Evolutionary conservation across 352 stramenopile genomes (phyloP).

Genomic region (Phytophthora cactorum): DNA sequence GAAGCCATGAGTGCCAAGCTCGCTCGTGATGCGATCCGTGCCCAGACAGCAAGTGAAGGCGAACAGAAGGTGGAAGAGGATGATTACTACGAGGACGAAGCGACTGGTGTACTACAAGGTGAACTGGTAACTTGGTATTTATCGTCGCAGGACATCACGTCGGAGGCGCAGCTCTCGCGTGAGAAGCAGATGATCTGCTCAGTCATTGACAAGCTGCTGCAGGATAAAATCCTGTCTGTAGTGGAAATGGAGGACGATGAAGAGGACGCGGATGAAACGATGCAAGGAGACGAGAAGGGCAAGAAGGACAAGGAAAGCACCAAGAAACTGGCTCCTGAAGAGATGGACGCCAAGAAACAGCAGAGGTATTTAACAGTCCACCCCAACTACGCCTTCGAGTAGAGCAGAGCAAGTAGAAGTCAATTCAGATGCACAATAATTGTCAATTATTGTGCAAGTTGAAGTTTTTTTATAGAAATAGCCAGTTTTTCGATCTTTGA

Average conservation of each 20-base stretch:
- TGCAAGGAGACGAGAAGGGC: conserved; percentile 22
- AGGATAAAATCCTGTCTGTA: conserved; percentile 78
- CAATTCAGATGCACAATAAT: background rate
- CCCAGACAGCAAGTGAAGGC: conserved; percentile 18
- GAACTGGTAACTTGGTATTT: conserved; percentile 89
- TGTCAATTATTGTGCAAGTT: background rate
- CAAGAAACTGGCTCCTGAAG: conserved; percentile 48
- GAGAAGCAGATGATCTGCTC: conserved; percentile 88
- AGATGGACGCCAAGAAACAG: conserved; percentile 67
- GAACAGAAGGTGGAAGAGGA: conserved; percentile 38
- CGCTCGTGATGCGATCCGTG: conserved; percentile 45
- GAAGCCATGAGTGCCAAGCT: conserved; percentile 54
- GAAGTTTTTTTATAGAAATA: background rate
- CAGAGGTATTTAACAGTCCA: conserved; percentile 81
- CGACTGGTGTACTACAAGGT: conserved; percentile 69
- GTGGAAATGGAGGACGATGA: conserved; percentile 66
- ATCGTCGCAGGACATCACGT: conserved; percentile 85
- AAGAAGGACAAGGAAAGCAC: conserved; percentile 34
- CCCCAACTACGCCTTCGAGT: conserved; percentile 81
- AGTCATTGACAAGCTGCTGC: conserved; percentile 82
- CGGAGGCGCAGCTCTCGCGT: conserved; percentile 72
- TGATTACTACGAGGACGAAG: conserved; percentile 65
- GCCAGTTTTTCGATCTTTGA: background rate
- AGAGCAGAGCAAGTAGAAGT: conserved; percentile 11
- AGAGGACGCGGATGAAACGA: no score